Evolutionary conservation across 2,329 filamentous ascomycete genomes (phyloP), one percentile per base, ranked within the genome.

Genomic region (Colletotrichum tofieldiae): DNA sequence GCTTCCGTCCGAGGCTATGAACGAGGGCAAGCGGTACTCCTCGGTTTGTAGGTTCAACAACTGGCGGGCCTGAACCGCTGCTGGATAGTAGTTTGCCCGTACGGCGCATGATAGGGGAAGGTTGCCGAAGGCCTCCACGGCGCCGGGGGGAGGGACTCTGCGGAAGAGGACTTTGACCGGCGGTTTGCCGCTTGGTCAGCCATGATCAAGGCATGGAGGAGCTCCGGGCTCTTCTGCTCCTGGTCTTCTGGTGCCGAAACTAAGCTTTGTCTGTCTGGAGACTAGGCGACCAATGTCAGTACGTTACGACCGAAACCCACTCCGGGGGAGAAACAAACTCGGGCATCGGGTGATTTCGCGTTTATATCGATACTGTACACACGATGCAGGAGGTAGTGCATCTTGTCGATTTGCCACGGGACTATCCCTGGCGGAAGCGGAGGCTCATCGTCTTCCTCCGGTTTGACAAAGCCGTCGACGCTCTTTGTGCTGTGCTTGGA

Each of bases 81-180:
- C 47, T 0, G 68, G 68, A 37, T 71, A 67, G 58, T 71, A 23
- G 26, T 71, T 71, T 1, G 68, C 68, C 16, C 43, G 60, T 0
- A 71, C 18, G 9, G 68, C 68, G 41, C 64, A 62, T 2, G 68
- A 71, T 5, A 71, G 29, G 1, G 68, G 68, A 8, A 71, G 35
- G 51, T 71, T 71, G 12, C 68, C 68, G 8, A 71, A 71, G 14
- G 55, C 68, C 29, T 56, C 68, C 8, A 71, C 68, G 1, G 68
- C 68, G 8, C 68, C 68, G 1, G 68, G 68, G 68, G 68, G 2
- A 71, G 23, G 2, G 32, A 16, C 2, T 51, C 37, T 6, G 32
- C 8, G 9, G 49, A 45, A 5, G 23, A 20, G 14, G 45, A 52
- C 6, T 20, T 37, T 2, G 23, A 14, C 3, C 35, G 54, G n/a